These are phyloP conservation scores for Leptodontidium sp. DNA, from an alignment of 2,329 filamentous ascomycete genomes.

Conservation along the genomic window DNA sequence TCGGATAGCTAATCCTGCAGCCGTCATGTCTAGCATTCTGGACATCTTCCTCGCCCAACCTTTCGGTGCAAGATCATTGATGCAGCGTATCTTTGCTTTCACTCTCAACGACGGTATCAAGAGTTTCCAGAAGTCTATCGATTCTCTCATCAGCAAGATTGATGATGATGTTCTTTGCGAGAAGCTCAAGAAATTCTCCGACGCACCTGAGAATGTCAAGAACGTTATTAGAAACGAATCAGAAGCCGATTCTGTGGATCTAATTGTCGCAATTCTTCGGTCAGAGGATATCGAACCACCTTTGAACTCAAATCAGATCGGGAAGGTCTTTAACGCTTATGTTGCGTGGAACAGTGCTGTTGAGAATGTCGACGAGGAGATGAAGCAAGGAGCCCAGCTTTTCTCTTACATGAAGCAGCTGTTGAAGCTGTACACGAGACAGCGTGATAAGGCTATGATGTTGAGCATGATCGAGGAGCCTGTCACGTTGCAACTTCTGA, in stretches of 20 bases:
- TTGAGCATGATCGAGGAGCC: conserved; percentile 93
- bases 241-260: conserved; percentile 75
- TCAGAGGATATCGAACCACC: conserved; percentile 79
- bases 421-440: conserved; percentile 88
- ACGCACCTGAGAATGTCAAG: conserved; percentile 80
- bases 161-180: conserved; percentile 80
- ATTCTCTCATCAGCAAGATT: conserved; percentile 78
- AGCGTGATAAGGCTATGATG: conserved; percentile 98
- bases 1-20: conserved; percentile 92
- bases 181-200: conserved; percentile 83
- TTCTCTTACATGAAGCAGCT: conserved; percentile 96
- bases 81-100: conserved; percentile 94
- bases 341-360: conserved; percentile 96
- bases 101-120: conserved; percentile 91
- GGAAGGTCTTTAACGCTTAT: conserved; percentile 90
- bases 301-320: conserved; percentile 78
- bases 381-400: conserved; percentile 87
- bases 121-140: conserved; percentile 86
- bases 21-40: conserved; percentile 94
- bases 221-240: conserved; percentile 77
- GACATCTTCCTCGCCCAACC: conserved; percentile 97
- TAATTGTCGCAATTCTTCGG: conserved; percentile 84
- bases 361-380: conserved; percentile 87
- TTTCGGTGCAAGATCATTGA: conserved; percentile 85
- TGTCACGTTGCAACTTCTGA: conserved; percentile 94